Evolutionary conservation across 2,329 filamentous ascomycete species (phyloP), one percentile per base, ranked within the genome.

Genomic region (Aspergillus sp.): DNA sequence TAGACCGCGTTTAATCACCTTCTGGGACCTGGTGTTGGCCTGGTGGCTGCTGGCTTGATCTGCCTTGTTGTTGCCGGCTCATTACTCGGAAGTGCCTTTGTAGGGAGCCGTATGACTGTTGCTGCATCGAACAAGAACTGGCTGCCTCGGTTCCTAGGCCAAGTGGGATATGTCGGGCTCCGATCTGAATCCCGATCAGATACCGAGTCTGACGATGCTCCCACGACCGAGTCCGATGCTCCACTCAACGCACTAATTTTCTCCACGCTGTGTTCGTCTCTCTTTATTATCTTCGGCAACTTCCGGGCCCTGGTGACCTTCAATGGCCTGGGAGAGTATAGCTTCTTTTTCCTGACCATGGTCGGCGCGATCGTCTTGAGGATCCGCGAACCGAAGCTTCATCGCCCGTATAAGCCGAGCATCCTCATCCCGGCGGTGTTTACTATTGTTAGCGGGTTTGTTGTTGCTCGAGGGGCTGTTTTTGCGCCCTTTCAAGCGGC

Each of bases 261-360:
- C 18, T 60, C 59, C 17, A 63, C 61, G 8, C 20, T 45, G 1
- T 38, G 59, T 5, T 53, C 61, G 5, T 53, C 56, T 1, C 30
- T 58, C 3, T 63, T 62, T 24, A 55, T 63, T 4, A 52, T 63
- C 5, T 58, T 63, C 12, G 61, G 61, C 1, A 62, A 62, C 8
- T 63, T 63, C 32, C 57, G 61, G 7, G 61, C 59, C 2, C 53
- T 63, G 9, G 38, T 63, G 15, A 63, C 61, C 2, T 62, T 63
- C 48, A 63, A 62, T 15, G 61, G 61, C 5, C 18, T 63, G 38
- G 61, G 57, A 1, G 61, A 63, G n/a, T 63, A 62, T n/a, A 57
- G 50, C 6, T 63, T 63, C 39, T 63, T 63, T 32, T 56, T 62
- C 13, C 24, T 63, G 45, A 62, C 61, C 0, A 58, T 63, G 6